Conservation (phyloP, 495 filamentous ascomycete genomes). For the Xylaria scruposa region DNA sequence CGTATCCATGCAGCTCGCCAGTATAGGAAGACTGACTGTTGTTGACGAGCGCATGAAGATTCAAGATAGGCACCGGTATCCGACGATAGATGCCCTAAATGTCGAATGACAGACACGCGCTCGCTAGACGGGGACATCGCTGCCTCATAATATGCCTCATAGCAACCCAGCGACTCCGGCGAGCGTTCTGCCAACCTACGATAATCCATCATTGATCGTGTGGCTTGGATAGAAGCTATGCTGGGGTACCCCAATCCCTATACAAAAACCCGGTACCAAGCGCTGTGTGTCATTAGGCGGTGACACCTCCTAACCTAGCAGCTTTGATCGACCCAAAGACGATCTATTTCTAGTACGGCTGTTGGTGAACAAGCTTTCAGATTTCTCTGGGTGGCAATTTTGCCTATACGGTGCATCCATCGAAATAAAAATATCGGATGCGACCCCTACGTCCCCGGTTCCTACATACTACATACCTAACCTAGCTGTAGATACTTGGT, state of each 20-base stretch:
- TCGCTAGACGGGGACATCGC: conserved; percentile 5
- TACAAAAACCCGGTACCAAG: background rate
- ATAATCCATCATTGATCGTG: background rate
- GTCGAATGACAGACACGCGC: conserved; percentile 5
- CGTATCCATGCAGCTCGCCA: conserved; percentile 29
- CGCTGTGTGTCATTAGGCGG: conserved; percentile 4
- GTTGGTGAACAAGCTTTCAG: conserved; percentile 25
- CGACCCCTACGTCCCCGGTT: conserved; percentile 21
- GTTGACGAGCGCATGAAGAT: conserved; percentile 10
- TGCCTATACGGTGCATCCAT: conserved; percentile 17
- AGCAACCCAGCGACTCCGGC: conserved; percentile 3
- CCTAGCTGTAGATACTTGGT: conserved; percentile 4
- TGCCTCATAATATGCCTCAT: background rate
- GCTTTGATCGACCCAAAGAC: conserved; percentile 11
- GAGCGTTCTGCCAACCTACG: background rate
- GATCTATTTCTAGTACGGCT: conserved; percentile 4
- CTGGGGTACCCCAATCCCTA: background rate
- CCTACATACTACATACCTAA: conserved; percentile 19
- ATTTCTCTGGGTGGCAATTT: conserved; percentile 26
- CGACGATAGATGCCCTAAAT: background rate
- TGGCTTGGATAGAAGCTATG: background rate
- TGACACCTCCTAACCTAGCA: background rate
- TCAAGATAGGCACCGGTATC: conserved; percentile 1
- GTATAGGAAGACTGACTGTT: background rate
- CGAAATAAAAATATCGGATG: conserved; percentile 23